A percentile compares a stretch with the other conserved stretches of the same genome.
Conservation (phyloP, 192 early-diverging fungal species). For the Gigaspora rosea region DNA sequence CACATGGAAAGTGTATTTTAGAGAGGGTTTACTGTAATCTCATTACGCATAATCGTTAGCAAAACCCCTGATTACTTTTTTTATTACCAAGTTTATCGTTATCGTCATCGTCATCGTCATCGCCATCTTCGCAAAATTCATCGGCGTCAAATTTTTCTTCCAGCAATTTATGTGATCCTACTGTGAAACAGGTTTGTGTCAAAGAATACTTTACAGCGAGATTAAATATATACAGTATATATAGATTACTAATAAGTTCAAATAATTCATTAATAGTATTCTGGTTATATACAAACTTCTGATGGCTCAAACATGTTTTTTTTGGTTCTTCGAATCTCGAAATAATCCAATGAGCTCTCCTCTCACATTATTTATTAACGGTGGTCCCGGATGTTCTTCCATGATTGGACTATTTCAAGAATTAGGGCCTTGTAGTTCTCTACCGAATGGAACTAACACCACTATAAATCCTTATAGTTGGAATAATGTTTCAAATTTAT, state of each 20-base stretch:
- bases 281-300: not conserved
- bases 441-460: slow-evolving; percentile 61
- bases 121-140: too few relatives aligned
- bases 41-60: too few relatives aligned
- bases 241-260: not conserved
- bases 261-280: slow-evolving; percentile 3
- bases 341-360: slow-evolving; percentile 73
- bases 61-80: too few relatives aligned
- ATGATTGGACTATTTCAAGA: slow-evolving; percentile 80
- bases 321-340: slow-evolving; percentile 97
- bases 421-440: slow-evolving; percentile 83
- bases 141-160: not conserved
- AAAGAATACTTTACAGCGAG: not conserved
- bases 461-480: slow-evolving; percentile 9
- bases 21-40: too few relatives aligned
- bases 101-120: too few relatives aligned
- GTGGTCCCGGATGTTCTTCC: slow-evolving; percentile 84
- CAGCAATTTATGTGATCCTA: slow-evolving; percentile 11
- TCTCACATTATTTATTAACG: slow-evolving; percentile 73
- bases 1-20: too few relatives aligned
- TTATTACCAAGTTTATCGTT: too few relatives aligned
- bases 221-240: too few relatives aligned
- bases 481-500: slow-evolving; percentile 24
- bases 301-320: slow-evolving; percentile 43
- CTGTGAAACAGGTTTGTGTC: slow-evolving; percentile 2